Evolutionary conservation across 2,329 filamentous ascomycete genomes (phyloP), one percentile per base, ranked within the genome.

Genomic region (Neophaeococcomyces mojaviensis): DNA sequence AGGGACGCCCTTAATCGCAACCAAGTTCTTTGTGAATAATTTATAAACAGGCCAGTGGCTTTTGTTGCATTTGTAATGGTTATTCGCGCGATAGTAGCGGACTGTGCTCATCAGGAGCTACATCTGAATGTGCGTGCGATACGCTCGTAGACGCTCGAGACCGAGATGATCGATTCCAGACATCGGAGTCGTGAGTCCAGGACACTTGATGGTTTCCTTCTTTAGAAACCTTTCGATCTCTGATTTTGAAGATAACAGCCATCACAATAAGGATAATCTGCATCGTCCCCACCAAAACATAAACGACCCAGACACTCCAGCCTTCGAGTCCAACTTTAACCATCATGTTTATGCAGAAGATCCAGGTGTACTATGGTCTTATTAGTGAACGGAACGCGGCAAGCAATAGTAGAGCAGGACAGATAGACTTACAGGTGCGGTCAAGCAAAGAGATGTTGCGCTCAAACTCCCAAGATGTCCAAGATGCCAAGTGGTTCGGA

Each of bases 341-440:
- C 16, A 49, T 46, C 37, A 46, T 46, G 16, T 49, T 49, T 40
- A 49, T 49, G 3, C 47, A 41, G n/a, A 49, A 49, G n/a, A 49
- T 49, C 47, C 47, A 49, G 24, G 37, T 49, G 31, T 49, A 49
- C 42, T 49, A 20, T 26, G n/a, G 22, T 15, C 10, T 3, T 24
- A 22, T 43, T 12, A 16, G 36, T 39, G 32, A 20, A 36, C n/a
- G 7, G 20, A 48, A 26, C n/a, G n/a, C n/a, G n/a, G n/a, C n/a
- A n/a, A n/a, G n/a, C n/a, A n/a, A n/a, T n/a, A n/a, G n/a, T n/a
- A n/a, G n/a, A n/a, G n/a, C n/a, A n/a, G n/a, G n/a, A n/a, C n/a
- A n/a, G 3, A 26, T 12, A 30, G 7, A 34, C 47, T 24, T 46
- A 49, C 42, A 13, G 42, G 47, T 19, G 47, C 42, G 35, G 35